Evolutionary conservation across 495 filamentous ascomycete genomes (phyloP).

Genomic region (Endocarpon pusillum): DNA sequence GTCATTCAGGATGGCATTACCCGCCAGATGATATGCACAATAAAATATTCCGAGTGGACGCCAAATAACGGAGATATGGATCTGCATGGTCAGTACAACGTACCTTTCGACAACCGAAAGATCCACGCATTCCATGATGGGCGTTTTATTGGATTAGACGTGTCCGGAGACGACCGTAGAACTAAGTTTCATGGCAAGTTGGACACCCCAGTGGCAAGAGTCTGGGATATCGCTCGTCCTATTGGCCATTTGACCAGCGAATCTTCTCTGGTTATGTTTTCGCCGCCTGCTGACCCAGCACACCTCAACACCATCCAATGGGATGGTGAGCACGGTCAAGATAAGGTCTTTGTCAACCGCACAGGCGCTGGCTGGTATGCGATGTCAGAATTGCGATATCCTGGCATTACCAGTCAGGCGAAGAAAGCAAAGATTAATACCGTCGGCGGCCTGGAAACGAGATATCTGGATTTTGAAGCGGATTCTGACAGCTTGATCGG

Average conservation of each 20-base stretch:
- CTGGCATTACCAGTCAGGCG: slow-evolving; percentile 56
- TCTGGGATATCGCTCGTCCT: slow-evolving; percentile 81
- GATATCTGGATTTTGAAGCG: too few relatives aligned
- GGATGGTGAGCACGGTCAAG: slow-evolving; percentile 22
- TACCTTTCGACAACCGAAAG: slow-evolving; percentile 73
- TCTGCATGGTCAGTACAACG: slow-evolving; percentile 61
- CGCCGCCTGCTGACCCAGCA: slow-evolving; percentile 62
- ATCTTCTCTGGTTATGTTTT: slow-evolving; percentile 68
- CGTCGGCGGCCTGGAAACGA: too few relatives aligned
- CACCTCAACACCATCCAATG: slow-evolving; percentile 28
- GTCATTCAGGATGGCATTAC: slow-evolving; percentile 62
- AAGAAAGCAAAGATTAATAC: slow-evolving; percentile 42
- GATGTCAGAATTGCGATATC: slow-evolving; percentile 74
- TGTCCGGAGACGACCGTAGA: slow-evolving; percentile 31
- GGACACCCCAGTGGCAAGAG: slow-evolving; percentile 66
- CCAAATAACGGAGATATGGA: slow-evolving; percentile 85
- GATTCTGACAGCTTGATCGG: too few relatives aligned
- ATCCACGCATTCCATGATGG: slow-evolving; percentile 80
- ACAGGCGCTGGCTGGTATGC: slow-evolving; percentile 90
- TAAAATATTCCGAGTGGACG: slow-evolving; percentile 90
- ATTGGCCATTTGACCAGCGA: too few relatives aligned
- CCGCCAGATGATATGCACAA: slow-evolving; percentile 63
- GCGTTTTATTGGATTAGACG: slow-evolving; percentile 65
- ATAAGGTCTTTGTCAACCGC: slow-evolving; percentile 75
- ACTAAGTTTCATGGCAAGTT: slow-evolving; percentile 52